Evolutionary conservation across 2,329 filamentous ascomycete species (phyloP).

Genomic region (Pseudocercospora vitis): DNA sequence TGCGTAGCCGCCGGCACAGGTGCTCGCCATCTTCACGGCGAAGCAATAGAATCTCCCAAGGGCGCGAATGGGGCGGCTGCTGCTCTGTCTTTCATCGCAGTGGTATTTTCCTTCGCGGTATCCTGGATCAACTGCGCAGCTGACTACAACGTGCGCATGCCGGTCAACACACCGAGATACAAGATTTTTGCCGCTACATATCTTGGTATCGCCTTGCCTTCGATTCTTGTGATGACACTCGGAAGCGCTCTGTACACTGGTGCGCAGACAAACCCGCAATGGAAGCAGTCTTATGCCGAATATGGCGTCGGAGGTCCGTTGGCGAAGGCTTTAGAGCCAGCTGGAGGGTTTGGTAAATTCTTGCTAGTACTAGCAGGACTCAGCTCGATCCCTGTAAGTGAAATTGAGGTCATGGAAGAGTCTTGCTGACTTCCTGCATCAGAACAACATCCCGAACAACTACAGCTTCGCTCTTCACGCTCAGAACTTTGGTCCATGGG

Average conservation of each 20-base stretch:
- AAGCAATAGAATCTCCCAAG: constrained; percentile 13
- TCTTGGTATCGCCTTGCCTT: constrained; percentile 16
- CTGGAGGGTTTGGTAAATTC: constrained; percentile 22
- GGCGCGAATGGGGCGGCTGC: constrained; percentile 16
- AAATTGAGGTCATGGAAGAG: neutral
- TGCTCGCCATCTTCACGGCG: constrained; percentile 13
- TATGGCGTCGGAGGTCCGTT: constrained; percentile 20
- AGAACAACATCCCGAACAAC: constrained; percentile 23
- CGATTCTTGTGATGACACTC: constrained; percentile 18
- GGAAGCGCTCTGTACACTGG: constrained; percentile 17
- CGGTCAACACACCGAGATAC: constrained; percentile 14
- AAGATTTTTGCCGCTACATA: constrained; percentile 20
- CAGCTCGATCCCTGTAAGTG: constrained; percentile 10
- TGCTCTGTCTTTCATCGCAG: constrained; percentile 20
- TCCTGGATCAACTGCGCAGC: constrained; percentile 22
- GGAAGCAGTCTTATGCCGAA: constrained; percentile 13
- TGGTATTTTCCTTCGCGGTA: constrained; percentile 21
- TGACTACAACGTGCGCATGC: constrained; percentile 24
- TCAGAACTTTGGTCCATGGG: constrained; percentile 20
- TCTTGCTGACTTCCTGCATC: neutral
- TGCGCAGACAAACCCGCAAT: constrained; percentile 11
- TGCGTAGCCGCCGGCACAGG: constrained; percentile 19
- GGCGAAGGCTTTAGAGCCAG: constrained; percentile 12
- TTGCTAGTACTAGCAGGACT: constrained; percentile 17
- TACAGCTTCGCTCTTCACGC: constrained; percentile 21